Evolutionary conservation across 2,329 filamentous ascomycete species (phyloP).

Genomic region (Fusarium redolens): DNA sequence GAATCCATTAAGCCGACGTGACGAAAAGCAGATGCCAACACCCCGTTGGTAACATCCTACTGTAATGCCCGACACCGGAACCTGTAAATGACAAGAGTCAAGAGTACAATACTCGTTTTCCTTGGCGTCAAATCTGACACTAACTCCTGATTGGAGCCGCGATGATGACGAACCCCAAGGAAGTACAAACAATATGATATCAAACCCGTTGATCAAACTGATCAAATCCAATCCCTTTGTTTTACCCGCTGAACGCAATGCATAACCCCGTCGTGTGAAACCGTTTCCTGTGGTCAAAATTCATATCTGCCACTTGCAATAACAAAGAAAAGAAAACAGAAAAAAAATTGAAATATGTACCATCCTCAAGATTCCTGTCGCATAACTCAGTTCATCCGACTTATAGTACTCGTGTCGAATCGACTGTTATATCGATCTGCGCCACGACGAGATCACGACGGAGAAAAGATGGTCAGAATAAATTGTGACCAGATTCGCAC

Average conservation of each 20-base stretch:
- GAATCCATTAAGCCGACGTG: constrained; percentile 42
- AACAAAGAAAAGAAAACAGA: constrained; percentile 36
- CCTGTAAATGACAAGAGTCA: constrained; percentile 38
- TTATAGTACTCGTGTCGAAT: not conserved
- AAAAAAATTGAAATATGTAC: constrained; percentile 45
- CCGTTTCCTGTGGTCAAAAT: constrained; percentile 45
- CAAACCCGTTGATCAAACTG: constrained; percentile 39
- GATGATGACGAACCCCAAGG: not conserved
- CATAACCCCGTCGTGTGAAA: constrained; percentile 51
- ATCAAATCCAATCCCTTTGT: constrained; percentile 41
- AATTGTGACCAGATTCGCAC: constrained; percentile 12
- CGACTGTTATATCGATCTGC: constrained; percentile 3
- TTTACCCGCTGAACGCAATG: constrained; percentile 54
- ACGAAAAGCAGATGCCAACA: constrained; percentile 35
- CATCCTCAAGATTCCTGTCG: constrained; percentile 44
- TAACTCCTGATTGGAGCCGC: not conserved
- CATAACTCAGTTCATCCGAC: constrained; percentile 2
- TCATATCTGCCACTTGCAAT: constrained; percentile 36
- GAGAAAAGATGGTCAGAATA: constrained; percentile 15
- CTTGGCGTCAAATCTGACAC: not conserved
- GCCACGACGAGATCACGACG: not conserved
- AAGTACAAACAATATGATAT: constrained; percentile 33
- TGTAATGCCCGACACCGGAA: constrained; percentile 32
- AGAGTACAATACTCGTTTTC: constrained; percentile 20
- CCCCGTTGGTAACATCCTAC: constrained; percentile 30